These are phyloP conservation scores for Cordyceps cateniannulata DNA, from an alignment of 2,329 filamentous ascomycete species.

Conservation along the genomic window DNA sequence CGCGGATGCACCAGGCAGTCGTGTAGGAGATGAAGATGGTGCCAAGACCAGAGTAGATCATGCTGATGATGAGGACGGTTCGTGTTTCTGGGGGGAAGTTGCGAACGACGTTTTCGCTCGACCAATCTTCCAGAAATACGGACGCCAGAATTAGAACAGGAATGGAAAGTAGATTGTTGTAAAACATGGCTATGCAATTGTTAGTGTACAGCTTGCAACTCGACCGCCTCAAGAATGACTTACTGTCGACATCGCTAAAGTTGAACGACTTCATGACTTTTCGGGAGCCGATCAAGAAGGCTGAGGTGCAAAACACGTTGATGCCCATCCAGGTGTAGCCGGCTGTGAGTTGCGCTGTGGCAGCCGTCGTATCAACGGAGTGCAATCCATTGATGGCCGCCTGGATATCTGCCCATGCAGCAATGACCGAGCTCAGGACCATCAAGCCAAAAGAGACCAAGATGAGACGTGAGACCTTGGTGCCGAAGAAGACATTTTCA, in stretches of 20 bases:
- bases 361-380: conserved; percentile 56
- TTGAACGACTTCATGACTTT: conserved; percentile 99
- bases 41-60: conserved; percentile 88
- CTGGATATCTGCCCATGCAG: conserved; percentile 95
- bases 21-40: conserved; percentile 99
- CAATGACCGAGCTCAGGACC: conserved; percentile 90
- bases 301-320: conserved; percentile 91
- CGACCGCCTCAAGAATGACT: conserved; percentile 32
- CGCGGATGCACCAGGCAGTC: conserved; percentile 96
- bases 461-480: conserved; percentile 78
- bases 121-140: conserved; percentile 87
- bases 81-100: conserved; percentile 85
- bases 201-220: conserved; percentile 23
- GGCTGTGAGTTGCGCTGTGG: conserved; percentile 83
- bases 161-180: conserved; percentile 97
- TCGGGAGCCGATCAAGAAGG: conserved; percentile 87
- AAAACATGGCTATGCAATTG: conserved; percentile 83
- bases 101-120: conserved; percentile 67
- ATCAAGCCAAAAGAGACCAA: conserved; percentile 94
- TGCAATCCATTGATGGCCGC: conserved; percentile 62
- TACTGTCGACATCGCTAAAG: conserved; percentile 99
- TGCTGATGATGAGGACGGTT: conserved; percentile 74
- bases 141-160: conserved; percentile 81
- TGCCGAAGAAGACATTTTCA: conserved; percentile 97
- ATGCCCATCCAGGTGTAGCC: conserved; percentile 97